Evolutionary conservation across 192 early-diverging fungal species (phyloP).

Genomic region (Thoreauomyces humboldtii): DNA sequence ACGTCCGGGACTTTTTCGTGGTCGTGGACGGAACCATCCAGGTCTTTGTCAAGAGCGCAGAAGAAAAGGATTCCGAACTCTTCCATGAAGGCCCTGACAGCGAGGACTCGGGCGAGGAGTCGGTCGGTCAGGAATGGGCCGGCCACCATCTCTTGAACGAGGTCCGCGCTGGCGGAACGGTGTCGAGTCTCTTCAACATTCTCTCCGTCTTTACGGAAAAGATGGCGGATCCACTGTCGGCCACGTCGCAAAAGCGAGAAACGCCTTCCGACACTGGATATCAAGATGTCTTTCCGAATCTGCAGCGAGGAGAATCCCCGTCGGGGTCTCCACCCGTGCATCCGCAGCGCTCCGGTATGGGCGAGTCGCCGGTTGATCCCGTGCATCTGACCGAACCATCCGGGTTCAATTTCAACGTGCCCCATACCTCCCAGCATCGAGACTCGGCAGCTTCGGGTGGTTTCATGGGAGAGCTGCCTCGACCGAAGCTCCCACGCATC

Average conservation of each 20-base stretch:
- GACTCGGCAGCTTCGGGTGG: neutral
- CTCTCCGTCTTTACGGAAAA: conserved; percentile 84
- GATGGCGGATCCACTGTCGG: conserved; percentile 14
- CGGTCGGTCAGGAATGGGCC: conserved; percentile 24
- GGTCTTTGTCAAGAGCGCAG: conserved; percentile 70
- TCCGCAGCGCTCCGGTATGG: neutral
- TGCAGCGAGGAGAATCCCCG: conserved; percentile 17
- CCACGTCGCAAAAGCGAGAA: neutral
- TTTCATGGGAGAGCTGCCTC: conserved; percentile 1
- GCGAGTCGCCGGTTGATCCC: neutral
- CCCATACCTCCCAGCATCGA: neutral
- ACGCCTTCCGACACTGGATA: neutral
- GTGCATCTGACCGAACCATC: neutral
- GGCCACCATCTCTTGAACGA: conserved; percentile 77
- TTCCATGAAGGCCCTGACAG: conserved; percentile 34
- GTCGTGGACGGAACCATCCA: conserved; percentile 95
- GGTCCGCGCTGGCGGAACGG: conserved; percentile 84
- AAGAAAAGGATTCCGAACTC: conserved; percentile 28
- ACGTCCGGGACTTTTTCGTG: conserved; percentile 81
- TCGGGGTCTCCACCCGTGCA: neutral
- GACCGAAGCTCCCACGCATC: neutral
- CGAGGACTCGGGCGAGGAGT: conserved; percentile 22
- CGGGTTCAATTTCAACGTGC: neutral
- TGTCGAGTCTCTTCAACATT: conserved; percentile 92
- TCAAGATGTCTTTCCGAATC: conserved; percentile 27